These are phyloP conservation scores for Monilinia aucupariae DNA, from an alignment of 2,329 filamentous ascomycete species.

Conservation along the genomic window DNA sequence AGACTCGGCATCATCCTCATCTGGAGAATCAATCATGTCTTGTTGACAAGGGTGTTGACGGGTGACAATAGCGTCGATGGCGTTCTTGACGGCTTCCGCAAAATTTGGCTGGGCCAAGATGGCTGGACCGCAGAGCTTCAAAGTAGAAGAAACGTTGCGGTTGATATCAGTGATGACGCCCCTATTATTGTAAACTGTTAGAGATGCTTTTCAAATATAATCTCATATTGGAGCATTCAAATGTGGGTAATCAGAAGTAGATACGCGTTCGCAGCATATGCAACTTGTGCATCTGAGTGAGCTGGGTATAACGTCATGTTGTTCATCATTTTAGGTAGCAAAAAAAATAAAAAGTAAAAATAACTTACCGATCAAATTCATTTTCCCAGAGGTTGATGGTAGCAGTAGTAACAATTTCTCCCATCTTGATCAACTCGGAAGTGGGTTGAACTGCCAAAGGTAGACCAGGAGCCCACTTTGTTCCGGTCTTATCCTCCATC, in stretches of 20 bases:
- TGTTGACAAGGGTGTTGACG: slow-evolving; percentile 91
- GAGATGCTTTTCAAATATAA: slow-evolving; percentile 20
- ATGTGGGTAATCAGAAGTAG: slow-evolving; percentile 35
- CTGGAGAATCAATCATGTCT: slow-evolving; percentile 74
- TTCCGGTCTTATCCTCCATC: slow-evolving; percentile 69
- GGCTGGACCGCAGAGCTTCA: slow-evolving; percentile 86
- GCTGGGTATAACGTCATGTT: slow-evolving; percentile 92
- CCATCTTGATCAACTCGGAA: slow-evolving; percentile 75
- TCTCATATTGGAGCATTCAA: slow-evolving; percentile 15
- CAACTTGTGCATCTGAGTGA: slow-evolving; percentile 92
- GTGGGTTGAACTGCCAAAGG: slow-evolving; percentile 77
- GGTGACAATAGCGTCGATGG: slow-evolving; percentile 73
- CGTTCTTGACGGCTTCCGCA: slow-evolving; percentile 69
- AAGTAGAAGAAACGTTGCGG: slow-evolving; percentile 81
- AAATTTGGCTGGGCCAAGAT: slow-evolving; percentile 69
- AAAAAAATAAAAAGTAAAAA: slow-evolving; percentile 22
- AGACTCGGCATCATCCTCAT: slow-evolving; percentile 62
- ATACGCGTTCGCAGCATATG: slow-evolving; percentile 85
- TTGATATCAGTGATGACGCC: slow-evolving; percentile 83
- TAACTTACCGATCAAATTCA: slow-evolving; percentile 85
- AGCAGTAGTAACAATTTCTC: slow-evolving; percentile 75
- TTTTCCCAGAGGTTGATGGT: slow-evolving; percentile 84
- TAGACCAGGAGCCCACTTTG: slow-evolving; percentile 86
- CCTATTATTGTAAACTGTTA: slow-evolving; percentile 10
- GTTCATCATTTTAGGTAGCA: slow-evolving; percentile 65